These are phyloP conservation scores for Gossypium stocksii DNA, from an alignment of 345 rosid genomes.

Conservation along the genomic window DNA sequence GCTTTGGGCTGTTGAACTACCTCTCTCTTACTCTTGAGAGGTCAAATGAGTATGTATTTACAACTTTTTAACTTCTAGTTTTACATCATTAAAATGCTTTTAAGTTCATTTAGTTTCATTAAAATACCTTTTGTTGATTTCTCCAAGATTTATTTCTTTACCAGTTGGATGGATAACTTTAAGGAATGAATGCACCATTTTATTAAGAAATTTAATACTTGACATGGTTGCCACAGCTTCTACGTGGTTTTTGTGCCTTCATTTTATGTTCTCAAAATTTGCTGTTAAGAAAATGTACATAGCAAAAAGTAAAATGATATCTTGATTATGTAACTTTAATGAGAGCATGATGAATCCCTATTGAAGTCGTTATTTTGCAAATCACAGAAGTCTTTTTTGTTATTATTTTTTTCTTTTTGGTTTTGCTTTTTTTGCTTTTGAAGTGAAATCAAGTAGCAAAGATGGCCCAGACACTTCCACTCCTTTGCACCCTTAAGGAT, in stretches of 20 bases:
- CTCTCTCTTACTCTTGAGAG: slow-evolving; percentile 48
- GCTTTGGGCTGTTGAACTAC: slow-evolving; percentile 74
- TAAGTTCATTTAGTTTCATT: background rate
- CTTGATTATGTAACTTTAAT: background rate
- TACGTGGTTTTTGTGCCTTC: background rate
- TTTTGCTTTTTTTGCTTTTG: background rate
- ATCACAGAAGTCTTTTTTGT: background rate
- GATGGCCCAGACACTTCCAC: background rate
- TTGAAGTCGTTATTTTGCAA: background rate
- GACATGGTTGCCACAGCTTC: background rate
- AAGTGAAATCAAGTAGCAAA: background rate
- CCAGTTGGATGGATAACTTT: background rate
- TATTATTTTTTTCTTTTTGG: too few species aligned
- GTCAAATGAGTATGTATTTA: slow-evolving; percentile 56
- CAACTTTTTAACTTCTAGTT: slow-evolving; percentile 3
- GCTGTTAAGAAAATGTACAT: background rate
- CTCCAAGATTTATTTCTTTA: background rate
- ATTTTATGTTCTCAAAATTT: background rate
- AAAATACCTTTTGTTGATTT: background rate
- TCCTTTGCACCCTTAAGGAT: background rate
- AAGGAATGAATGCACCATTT: background rate
- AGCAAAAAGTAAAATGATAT: background rate
- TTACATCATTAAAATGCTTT: background rate
- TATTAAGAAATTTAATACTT: background rate
- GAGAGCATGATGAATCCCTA: background rate